These are phyloP conservation scores for Hydnum rufescens DNA, from an alignment of 768 basidiomycete genomes.

Conservation along the genomic window DNA sequence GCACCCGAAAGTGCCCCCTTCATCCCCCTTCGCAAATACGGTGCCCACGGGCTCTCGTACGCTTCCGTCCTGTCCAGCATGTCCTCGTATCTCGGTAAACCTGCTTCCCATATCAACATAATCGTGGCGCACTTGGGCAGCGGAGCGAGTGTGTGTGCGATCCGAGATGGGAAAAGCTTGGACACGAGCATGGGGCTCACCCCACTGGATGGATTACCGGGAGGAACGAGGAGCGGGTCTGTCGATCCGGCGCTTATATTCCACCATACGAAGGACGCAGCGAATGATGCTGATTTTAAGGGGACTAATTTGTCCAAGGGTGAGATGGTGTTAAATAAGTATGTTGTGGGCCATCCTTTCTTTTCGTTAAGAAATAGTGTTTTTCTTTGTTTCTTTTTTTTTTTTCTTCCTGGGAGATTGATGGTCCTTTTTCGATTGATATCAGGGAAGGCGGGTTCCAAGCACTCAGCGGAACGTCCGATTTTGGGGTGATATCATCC, in stretches of 20 bases:
- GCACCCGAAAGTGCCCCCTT: constrained; percentile 23
- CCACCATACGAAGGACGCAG: constrained; percentile 49
- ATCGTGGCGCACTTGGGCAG: constrained; percentile 78
- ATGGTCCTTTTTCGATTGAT: not conserved
- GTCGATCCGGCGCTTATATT: constrained; percentile 80
- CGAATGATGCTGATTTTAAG: constrained; percentile 50
- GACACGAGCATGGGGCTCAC: constrained; percentile 91
- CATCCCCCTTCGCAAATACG: constrained; percentile 66
- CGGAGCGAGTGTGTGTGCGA: constrained; percentile 70
- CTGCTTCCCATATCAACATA: constrained; percentile 36
- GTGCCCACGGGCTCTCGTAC: constrained; percentile 57
- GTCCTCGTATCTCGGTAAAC: constrained; percentile 36
- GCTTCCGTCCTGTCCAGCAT: constrained; percentile 24
- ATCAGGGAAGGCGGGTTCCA: constrained; percentile 55
- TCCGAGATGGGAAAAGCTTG: constrained; percentile 48
- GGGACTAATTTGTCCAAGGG: constrained; percentile 21
- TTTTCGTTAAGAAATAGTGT: not conserved
- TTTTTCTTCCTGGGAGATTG: not conserved
- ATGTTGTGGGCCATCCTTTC: constrained; percentile 11
- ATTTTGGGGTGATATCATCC: constrained; percentile 47
- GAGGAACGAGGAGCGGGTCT: constrained; percentile 67
- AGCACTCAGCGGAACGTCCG: constrained; percentile 57
- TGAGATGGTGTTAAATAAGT: constrained; percentile 25
- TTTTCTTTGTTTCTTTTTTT: too few species aligned
- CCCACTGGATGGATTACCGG: constrained; percentile 71